Conservation (phyloP, 2,329 filamentous ascomycete genomes). For the Gnomoniopsis sp. region DNA sequence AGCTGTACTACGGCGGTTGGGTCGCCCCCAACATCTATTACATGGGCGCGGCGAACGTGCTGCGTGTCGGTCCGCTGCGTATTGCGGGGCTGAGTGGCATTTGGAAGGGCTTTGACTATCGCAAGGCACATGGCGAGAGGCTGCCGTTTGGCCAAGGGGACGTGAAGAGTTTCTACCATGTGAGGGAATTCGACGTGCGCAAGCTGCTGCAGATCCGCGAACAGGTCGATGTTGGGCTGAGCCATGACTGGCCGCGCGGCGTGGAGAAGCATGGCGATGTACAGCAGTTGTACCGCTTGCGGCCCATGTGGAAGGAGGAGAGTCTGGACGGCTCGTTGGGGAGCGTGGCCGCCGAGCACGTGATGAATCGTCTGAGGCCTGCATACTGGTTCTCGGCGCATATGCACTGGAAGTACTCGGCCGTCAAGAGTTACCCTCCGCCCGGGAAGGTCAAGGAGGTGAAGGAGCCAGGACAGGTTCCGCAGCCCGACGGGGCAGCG, state of each 20-base stretch:
- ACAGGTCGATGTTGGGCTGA: slow-evolving; percentile 86
- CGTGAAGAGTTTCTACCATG: slow-evolving; percentile 80
- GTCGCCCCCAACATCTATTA: slow-evolving; percentile 97
- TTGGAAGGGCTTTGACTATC: slow-evolving; percentile 89
- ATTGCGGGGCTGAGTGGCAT: slow-evolving; percentile 92
- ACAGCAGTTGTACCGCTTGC: slow-evolving; percentile 65
- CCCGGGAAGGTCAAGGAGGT: slow-evolving; percentile 27
- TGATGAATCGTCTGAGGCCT: slow-evolving; percentile 79
- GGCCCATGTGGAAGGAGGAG: slow-evolving; percentile 73
- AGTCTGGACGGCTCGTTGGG: slow-evolving; percentile 73
- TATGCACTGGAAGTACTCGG: slow-evolving; percentile 83
- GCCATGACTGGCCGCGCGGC: slow-evolving; percentile 90
- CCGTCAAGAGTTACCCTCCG: slow-evolving; percentile 54
- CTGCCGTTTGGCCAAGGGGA: slow-evolving; percentile 79
- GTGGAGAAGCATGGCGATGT: slow-evolving; percentile 77
- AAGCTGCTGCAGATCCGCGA: slow-evolving; percentile 82
- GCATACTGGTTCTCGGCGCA: slow-evolving; percentile 92
- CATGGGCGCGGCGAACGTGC: slow-evolving; percentile 84
- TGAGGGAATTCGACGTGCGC: slow-evolving; percentile 84
- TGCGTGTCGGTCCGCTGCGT: slow-evolving; percentile 78
- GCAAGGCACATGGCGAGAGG: slow-evolving; percentile 77
- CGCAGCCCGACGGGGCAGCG: slow-evolving; percentile 7
- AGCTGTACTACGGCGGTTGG: slow-evolving; percentile 96
- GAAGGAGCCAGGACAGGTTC: slow-evolving; percentile 15
- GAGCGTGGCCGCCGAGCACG: slow-evolving; percentile 72